Percentiles rank a stretch among this genome's conserved stretches.
phyloP scores from a whole-genome alignment of 75 land plant genomes.

The Isoetes taiwanensis region DNA sequence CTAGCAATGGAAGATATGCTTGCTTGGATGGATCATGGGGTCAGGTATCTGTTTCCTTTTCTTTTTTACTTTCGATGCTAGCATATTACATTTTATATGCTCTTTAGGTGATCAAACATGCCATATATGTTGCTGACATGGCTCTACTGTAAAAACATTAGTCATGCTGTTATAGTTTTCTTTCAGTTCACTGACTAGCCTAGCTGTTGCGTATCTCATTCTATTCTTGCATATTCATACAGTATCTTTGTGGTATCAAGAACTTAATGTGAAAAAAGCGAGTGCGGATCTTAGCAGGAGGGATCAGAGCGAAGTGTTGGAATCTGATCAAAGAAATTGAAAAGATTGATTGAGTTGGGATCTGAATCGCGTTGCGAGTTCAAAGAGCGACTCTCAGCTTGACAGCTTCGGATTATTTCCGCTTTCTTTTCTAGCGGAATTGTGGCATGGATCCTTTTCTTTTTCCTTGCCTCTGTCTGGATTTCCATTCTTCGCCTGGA shows the following conservation, averaged over 20 bases:
- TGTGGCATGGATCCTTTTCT: too few species aligned
- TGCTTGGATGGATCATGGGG: slow-evolving; percentile 99
- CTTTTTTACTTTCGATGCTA: neutral
- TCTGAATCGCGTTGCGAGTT: slow-evolving; percentile 99
- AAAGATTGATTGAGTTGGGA: slow-evolving; percentile 90
- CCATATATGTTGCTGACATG: too few species aligned
- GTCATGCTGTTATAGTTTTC: neutral
- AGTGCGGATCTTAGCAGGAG: slow-evolving; percentile 62
- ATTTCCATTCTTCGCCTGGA: too few species aligned
- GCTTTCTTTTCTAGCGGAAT: too few species aligned
- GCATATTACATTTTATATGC: neutral
- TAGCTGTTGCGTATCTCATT: neutral
- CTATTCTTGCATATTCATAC: neutral
- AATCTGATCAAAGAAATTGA: slow-evolving; percentile 66
- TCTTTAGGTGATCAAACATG: neutral
- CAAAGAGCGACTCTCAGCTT: slow-evolving; percentile 69
- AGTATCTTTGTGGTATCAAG: neutral
- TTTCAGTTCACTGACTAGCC: neutral
- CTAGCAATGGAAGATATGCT: slow-evolving; percentile 99
- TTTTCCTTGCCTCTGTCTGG: too few species aligned
- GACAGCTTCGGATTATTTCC: too few species aligned
- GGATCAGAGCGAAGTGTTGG: slow-evolving; percentile 99
- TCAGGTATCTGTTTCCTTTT: too few species aligned
- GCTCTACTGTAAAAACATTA: too few species aligned
- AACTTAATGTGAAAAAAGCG: neutral